phyloP scores from a whole-genome alignment of 73 alveolate species.

The Paramecium primaurelia region DNA sequence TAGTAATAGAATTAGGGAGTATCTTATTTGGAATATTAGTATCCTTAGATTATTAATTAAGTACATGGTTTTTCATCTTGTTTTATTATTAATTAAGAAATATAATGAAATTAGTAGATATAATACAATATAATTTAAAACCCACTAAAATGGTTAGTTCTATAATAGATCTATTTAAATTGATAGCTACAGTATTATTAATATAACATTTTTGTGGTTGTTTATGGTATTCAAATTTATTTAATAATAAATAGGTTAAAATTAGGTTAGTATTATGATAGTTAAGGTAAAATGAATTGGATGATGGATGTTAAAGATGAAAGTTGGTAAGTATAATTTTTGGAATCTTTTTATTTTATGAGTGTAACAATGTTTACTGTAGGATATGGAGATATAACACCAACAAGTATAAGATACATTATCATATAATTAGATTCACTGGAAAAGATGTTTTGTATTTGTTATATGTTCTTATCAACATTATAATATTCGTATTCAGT shows the following conservation, averaged over 20 bases:
- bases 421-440: not conserved
- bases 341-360: conserved; percentile 23
- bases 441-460: conserved; percentile 33
- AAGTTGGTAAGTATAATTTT: not conserved
- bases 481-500: conserved; percentile 31
- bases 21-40: not conserved
- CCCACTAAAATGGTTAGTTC: conserved; percentile 3
- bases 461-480: conserved; percentile 29
- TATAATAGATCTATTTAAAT: not conserved
- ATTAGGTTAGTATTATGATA: not conserved
- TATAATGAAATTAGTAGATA: not conserved
- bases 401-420: not conserved
- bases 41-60: not conserved
- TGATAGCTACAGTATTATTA: not conserved
- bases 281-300: not conserved
- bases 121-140: not conserved
- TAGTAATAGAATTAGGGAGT: not conserved
- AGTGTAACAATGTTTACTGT: conserved; percentile 45
- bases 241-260: not conserved
- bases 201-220: conserved; percentile 32
- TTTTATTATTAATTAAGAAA: not conserved
- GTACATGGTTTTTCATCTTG: not conserved
- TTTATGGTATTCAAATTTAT: not conserved
- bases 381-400: conserved; percentile 46
- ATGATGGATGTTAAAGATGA: not conserved